Evolutionary conservation across 1,284 basidiomycete species (phyloP).

Genomic region (Cryptococcus floricola): DNA sequence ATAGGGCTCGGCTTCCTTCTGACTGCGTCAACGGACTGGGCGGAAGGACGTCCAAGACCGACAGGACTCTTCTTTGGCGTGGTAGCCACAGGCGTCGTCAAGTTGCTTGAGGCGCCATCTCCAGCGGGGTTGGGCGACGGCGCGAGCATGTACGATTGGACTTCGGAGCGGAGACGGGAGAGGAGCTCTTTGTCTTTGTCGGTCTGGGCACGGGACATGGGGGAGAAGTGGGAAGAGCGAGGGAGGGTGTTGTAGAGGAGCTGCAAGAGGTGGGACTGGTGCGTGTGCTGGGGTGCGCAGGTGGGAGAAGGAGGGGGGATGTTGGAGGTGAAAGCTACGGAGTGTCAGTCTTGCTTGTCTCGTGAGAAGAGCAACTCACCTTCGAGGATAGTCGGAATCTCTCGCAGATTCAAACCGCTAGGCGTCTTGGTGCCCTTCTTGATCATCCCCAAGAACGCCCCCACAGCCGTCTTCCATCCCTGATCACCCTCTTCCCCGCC

Average conservation of each 20-base stretch:
- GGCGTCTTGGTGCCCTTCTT: constrained; percentile 47
- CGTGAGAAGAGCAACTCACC: constrained; percentile 20
- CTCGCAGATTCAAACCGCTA: constrained; percentile 40
- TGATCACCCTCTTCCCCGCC: constrained; percentile 39
- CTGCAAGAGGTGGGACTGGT: constrained; percentile 42
- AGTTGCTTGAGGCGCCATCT: constrained; percentile 12
- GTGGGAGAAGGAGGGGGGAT: constrained; percentile 22
- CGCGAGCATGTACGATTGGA: constrained; percentile 34
- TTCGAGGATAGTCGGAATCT: constrained; percentile 40
- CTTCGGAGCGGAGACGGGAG: constrained; percentile 51
- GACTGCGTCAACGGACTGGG: constrained; percentile 9
- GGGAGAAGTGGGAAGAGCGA: constrained; percentile 33
- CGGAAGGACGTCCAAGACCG: constrained; percentile 9
- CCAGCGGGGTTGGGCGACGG: constrained; percentile 13
- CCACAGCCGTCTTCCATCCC: constrained; percentile 33
- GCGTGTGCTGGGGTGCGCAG: constrained; percentile 16
- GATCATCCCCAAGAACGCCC: constrained; percentile 32
- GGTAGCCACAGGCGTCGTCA: constrained; percentile 2
- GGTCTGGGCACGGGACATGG: constrained; percentile 29
- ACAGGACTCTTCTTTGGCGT: constrained; percentile 3
- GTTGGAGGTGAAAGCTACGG: constrained; percentile 28
- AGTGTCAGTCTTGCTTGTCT: neutral
- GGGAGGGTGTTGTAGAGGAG: constrained; percentile 40
- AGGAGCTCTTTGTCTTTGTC: constrained; percentile 45
- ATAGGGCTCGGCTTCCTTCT: constrained; percentile 32